Conservation (phyloP, 495 filamentous ascomycete genomes). For the Patellaria atrata region DNA sequence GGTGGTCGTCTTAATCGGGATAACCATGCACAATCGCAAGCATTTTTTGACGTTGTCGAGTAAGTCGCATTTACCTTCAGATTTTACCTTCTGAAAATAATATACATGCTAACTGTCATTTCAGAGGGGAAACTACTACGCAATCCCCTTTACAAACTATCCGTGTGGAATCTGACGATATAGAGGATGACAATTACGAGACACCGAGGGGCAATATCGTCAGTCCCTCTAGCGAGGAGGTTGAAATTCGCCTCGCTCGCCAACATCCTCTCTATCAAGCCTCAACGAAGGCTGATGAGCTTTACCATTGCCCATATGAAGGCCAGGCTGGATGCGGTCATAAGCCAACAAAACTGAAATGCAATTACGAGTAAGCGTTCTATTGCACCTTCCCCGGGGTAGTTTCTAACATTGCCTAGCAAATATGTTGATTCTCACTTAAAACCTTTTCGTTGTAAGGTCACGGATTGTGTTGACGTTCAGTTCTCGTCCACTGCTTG, state of each 20-base stretch:
- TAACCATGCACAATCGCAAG: too few species aligned
- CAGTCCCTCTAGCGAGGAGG: slow-evolving; percentile 12
- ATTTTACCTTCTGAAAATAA: too few species aligned
- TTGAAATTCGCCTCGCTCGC: slow-evolving; percentile 34
- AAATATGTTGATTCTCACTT: slow-evolving; percentile 91
- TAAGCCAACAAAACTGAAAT: slow-evolving; percentile 82
- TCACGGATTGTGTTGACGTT: slow-evolving; percentile 56
- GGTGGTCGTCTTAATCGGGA: too few species aligned
- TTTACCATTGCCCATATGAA: slow-evolving; percentile 84
- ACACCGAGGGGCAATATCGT: too few species aligned
- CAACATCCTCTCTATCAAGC: slow-evolving; percentile 68
- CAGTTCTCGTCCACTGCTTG: slow-evolving; percentile 88
- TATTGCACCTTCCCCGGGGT: slow-evolving; percentile 5
- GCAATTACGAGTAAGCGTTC: slow-evolving; percentile 80
- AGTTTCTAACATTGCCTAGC: slow-evolving; percentile 33
- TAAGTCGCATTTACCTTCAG: too few species aligned
- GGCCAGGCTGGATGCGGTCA: slow-evolving; percentile 63
- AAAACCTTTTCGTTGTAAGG: slow-evolving; percentile 87
- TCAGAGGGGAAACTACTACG: too few species aligned
- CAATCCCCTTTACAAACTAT: too few species aligned
- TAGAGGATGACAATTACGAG: too few species aligned
- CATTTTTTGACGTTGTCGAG: too few species aligned
- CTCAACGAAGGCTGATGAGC: slow-evolving; percentile 52
- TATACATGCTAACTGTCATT: too few species aligned
- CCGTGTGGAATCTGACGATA: too few species aligned